A percentile compares a stretch with the other conserved stretches of the same genome.
phyloP scores from a whole-genome alignment of 805 yeast genomes.

The Monosporozyma yasuniensis region DNA sequence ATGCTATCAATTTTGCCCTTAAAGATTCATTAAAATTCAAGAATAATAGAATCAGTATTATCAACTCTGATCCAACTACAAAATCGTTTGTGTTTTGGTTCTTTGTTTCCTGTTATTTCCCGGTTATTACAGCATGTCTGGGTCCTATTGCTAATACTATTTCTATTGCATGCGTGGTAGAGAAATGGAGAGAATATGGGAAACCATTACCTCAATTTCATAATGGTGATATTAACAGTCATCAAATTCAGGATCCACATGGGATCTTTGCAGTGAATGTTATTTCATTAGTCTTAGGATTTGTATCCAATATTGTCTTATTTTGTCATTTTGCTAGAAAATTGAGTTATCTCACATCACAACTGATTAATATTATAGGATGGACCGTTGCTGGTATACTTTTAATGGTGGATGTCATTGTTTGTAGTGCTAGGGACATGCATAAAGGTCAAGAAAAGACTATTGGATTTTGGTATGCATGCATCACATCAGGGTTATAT shows the following conservation, averaged over 20 bases:
- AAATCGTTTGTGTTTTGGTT: constrained; percentile 43
- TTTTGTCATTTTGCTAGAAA: constrained; percentile 58
- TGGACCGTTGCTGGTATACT: constrained; percentile 55
- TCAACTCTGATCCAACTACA: constrained; percentile 22
- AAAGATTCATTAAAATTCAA: constrained; percentile 14
- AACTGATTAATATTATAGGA: constrained; percentile 49
- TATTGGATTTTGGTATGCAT: constrained; percentile 76
- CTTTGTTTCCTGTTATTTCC: constrained; percentile 56
- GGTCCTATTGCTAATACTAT: constrained; percentile 74
- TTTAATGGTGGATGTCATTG: constrained; percentile 36
- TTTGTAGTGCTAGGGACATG: constrained; percentile 13
- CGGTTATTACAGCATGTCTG: constrained; percentile 64
- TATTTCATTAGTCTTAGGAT: constrained; percentile 54
- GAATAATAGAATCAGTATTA: constrained; percentile 20
- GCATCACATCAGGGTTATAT: constrained; percentile 55
- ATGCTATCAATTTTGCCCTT: constrained; percentile 2
- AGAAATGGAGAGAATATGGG: constrained; percentile 48
- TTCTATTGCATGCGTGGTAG: constrained; percentile 61
- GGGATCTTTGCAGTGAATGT: constrained; percentile 51
- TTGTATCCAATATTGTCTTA: constrained; percentile 58
- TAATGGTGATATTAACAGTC: neutral
- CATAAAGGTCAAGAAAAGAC: constrained; percentile 22
- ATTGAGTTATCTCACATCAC: constrained; percentile 52
- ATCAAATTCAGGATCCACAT: constrained; percentile 25
- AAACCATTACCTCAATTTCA: constrained; percentile 3